Conservation (phyloP, 2,329 filamentous ascomycete genomes). For the Fusarium tanahbumbuense region DNA sequence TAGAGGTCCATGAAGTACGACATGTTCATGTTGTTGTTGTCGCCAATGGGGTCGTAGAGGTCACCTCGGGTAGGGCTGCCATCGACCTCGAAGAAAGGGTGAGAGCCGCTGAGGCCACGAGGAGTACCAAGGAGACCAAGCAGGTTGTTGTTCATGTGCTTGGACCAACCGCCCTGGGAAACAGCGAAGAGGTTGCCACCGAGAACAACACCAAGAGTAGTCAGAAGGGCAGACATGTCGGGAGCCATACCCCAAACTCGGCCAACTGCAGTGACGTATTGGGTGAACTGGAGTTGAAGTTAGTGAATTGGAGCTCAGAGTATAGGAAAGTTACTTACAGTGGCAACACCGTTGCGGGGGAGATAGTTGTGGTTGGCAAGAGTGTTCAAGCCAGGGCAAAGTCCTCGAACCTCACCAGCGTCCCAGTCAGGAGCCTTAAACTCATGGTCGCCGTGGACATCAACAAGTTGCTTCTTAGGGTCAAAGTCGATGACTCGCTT, state of each 20-base stretch:
- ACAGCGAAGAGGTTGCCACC: conserved; percentile 53
- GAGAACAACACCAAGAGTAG: conserved; percentile 45
- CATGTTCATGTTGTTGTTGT: conserved; percentile 64
- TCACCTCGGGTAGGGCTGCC: conserved; percentile 64
- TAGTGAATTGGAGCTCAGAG: accelerated
- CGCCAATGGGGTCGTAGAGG: conserved; percentile 60
- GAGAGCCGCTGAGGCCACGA: conserved; percentile 61
- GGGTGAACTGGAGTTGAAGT: not conserved
- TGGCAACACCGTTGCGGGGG: conserved; percentile 40
- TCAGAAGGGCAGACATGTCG: conserved; percentile 23
- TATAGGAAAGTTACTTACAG: conserved; percentile 10
- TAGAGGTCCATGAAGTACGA: conserved; percentile 62
- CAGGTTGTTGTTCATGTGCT: conserved; percentile 57
- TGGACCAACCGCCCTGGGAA: conserved; percentile 46
- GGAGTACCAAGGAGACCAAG: conserved; percentile 57
- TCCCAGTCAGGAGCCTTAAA: conserved; percentile 31
- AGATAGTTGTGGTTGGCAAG: conserved; percentile 41
- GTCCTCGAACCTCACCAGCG: conserved; percentile 32
- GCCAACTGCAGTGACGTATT: conserved; percentile 33
- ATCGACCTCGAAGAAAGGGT: conserved; percentile 68
- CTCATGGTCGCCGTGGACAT: conserved; percentile 32
- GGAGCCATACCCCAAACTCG: conserved; percentile 36
- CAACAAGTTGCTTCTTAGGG: conserved; percentile 30
- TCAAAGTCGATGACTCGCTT: conserved; percentile 30
- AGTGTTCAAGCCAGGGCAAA: conserved; percentile 38